phyloP scores from a whole-genome alignment of 805 yeast species.

The Candida hispaniensis region DNA sequence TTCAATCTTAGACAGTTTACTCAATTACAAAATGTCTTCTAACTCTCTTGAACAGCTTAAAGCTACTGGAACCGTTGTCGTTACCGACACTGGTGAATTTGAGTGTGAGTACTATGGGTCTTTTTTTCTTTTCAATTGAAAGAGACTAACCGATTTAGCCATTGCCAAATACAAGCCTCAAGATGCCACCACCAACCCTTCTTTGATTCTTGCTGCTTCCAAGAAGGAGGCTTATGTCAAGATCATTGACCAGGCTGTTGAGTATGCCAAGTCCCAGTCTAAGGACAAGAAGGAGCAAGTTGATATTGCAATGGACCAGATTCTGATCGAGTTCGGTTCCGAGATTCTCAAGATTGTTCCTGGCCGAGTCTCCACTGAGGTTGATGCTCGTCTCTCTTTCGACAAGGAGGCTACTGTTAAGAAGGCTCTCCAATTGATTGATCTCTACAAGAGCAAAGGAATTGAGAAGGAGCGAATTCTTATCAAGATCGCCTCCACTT shows the following conservation, averaged over 20 bases:
- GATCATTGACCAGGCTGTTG: conserved; percentile 84
- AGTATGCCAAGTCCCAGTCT: conserved; percentile 55
- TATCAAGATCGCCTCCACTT: conserved; percentile 95
- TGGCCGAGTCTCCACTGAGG: conserved; percentile 98
- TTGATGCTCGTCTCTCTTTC: conserved; percentile 95
- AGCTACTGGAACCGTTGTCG: conserved; percentile 91
- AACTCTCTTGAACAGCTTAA: conserved; percentile 86
- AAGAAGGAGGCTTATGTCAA: conserved; percentile 81
- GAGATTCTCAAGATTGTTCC: conserved; percentile 91
- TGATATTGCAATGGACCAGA: conserved; percentile 73
- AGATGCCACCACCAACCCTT: conserved; percentile 98
- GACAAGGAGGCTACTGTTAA: conserved; percentile 87
- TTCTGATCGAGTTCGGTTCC: conserved; percentile 92
- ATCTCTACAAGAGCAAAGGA: conserved; percentile 74
- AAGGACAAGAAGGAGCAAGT: conserved; percentile 46
- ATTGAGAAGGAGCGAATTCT: conserved; percentile 80
- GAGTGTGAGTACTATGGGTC: conserved; percentile 40
- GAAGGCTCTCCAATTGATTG: conserved; percentile 88
- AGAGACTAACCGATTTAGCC: conserved; percentile 27
- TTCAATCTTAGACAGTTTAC: no score
- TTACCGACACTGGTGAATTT: conserved; percentile 98
- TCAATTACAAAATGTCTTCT: conserved; percentile 22
- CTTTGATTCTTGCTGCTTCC: conserved; percentile 91
- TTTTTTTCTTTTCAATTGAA: neutral
- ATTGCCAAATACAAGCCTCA: conserved; percentile 97